Percentiles rank a stretch among this genome's conserved stretches.
Conservation (phyloP, 352 stramenopile species). For the Phytopythium sindhum region DNA sequence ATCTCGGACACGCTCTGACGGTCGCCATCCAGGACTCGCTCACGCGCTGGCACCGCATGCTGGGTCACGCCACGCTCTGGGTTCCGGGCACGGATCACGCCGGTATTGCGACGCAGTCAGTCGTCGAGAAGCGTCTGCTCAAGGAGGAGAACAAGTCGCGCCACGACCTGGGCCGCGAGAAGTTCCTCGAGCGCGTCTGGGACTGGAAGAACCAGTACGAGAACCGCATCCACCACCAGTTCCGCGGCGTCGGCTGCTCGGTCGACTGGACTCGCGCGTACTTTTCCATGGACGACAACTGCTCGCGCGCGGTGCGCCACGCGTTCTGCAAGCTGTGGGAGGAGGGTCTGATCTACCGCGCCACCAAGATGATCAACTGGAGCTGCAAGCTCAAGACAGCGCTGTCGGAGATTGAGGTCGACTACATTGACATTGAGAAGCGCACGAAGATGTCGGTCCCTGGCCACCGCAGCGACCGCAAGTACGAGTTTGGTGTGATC, state of each 20-base stretch:
- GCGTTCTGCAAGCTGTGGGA: constrained; percentile 94
- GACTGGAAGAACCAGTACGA: constrained; percentile 96
- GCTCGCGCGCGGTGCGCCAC: constrained; percentile 95
- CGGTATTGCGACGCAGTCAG: constrained; percentile 97
- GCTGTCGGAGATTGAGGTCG: constrained; percentile 96
- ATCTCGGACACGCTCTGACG: constrained; percentile 99
- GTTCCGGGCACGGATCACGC: constrained; percentile 98
- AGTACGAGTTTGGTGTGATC: constrained; percentile 99
- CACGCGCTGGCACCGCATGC: constrained; percentile 98
- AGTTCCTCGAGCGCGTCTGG: constrained; percentile 95
- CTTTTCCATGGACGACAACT: constrained; percentile 99
- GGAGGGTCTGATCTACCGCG: constrained; percentile 96
- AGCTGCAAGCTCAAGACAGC: constrained; percentile 97
- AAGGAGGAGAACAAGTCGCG: constrained; percentile 81
- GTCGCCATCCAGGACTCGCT: constrained; percentile 97
- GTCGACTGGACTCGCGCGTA: constrained; percentile 97
- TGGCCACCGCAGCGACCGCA: constrained; percentile 92
- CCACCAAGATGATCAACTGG: constrained; percentile 99
- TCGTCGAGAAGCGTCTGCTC: constrained; percentile 88
- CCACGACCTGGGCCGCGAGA: constrained; percentile 88
- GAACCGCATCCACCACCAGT: constrained; percentile 82
- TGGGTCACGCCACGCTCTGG: constrained; percentile 96
- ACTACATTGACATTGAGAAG: constrained; percentile 98
- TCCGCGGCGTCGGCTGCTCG: constrained; percentile 90
- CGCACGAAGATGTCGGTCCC: constrained; percentile 95